phyloP scores from a whole-genome alignment of 2,329 filamentous ascomycete genomes.

The Ophiostoma sp. region DNA sequence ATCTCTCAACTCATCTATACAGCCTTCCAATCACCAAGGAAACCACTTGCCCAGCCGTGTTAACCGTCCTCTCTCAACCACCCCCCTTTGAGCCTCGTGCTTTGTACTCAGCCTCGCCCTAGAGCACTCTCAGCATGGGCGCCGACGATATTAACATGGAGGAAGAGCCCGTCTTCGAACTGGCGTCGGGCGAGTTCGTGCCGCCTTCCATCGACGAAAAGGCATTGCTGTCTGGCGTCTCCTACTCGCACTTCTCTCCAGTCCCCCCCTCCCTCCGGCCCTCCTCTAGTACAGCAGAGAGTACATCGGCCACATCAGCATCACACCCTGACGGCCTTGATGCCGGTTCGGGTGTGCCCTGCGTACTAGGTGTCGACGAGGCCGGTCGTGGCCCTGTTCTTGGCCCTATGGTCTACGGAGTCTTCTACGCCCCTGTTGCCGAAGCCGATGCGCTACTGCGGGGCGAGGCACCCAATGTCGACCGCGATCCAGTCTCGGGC shows the following conservation, averaged over 20 bases:
- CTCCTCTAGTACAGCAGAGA: conserved; percentile 27
- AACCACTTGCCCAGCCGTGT: background rate
- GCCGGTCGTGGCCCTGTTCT: conserved; percentile 91
- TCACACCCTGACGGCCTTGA: background rate
- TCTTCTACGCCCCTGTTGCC: conserved; percentile 69
- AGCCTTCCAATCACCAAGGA: background rate
- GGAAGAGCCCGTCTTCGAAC: conserved; percentile 38
- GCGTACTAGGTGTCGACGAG: conserved; percentile 85
- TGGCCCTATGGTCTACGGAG: conserved; percentile 68
- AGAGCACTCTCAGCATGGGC: conserved; percentile 1
- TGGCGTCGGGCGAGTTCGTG: conserved; percentile 45
- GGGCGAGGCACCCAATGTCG: conserved; percentile 21
- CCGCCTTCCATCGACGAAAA: conserved; percentile 61
- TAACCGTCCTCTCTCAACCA: background rate
- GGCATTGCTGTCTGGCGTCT: conserved; percentile 56
- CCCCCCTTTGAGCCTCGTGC: background rate
- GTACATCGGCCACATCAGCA: conserved; percentile 21
- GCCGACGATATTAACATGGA: conserved; percentile 19
- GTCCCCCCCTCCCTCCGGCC: conserved; percentile 57
- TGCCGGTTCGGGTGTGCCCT: conserved; percentile 44
- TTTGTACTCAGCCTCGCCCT: background rate
- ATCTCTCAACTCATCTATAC: background rate
- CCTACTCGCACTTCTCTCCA: conserved; percentile 67
- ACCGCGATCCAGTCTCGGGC: conserved; percentile 17
- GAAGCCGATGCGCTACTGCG: conserved; percentile 69